Conservation (phyloP, 805 yeast genomes). For the Saccharomycopsis fodiens region DNA sequence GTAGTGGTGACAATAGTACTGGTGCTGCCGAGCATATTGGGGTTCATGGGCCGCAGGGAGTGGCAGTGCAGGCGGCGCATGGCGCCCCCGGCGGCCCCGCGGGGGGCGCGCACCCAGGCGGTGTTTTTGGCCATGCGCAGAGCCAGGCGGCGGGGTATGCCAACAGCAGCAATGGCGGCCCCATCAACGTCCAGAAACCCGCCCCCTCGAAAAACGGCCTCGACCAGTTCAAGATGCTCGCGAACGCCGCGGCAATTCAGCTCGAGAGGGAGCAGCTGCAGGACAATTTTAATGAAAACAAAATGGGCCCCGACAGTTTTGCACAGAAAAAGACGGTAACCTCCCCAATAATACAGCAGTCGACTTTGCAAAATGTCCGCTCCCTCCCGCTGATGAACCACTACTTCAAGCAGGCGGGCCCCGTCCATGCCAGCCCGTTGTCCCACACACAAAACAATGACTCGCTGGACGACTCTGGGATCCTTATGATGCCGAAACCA, state of each 20-base stretch:
- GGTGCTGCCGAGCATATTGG: neutral
- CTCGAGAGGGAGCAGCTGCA: slow-evolving; percentile 15
- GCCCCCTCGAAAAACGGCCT: slow-evolving; percentile 2
- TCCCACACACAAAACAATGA: slow-evolving; percentile 1
- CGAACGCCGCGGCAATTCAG: slow-evolving; percentile 20
- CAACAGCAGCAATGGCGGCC: neutral
- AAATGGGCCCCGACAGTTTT: too few species aligned
- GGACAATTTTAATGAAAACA: neutral
- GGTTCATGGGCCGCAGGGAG: too few species aligned
- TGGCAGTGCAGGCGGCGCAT: too few species aligned
- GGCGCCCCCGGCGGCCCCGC: too few species aligned
- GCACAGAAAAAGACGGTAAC: too few species aligned
- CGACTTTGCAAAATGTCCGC: slow-evolving; percentile 7
- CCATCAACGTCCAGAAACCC: too few species aligned
- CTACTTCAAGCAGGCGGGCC: slow-evolving; percentile 2
- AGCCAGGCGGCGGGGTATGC: neutral
- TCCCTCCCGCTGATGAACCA: slow-evolving; percentile 15
- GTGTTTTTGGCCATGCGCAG: neutral
- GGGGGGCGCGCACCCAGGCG: neutral
- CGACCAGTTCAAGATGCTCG: slow-evolving; percentile 18
- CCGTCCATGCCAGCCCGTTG: neutral
- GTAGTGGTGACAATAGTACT: neutral
- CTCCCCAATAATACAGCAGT: too few species aligned
- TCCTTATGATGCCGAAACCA: slow-evolving; percentile 11
- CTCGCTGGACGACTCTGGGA: slow-evolving; percentile 15